Evolutionary conservation across 805 yeast species (phyloP).

Genomic region (Candida silvatica): DNA sequence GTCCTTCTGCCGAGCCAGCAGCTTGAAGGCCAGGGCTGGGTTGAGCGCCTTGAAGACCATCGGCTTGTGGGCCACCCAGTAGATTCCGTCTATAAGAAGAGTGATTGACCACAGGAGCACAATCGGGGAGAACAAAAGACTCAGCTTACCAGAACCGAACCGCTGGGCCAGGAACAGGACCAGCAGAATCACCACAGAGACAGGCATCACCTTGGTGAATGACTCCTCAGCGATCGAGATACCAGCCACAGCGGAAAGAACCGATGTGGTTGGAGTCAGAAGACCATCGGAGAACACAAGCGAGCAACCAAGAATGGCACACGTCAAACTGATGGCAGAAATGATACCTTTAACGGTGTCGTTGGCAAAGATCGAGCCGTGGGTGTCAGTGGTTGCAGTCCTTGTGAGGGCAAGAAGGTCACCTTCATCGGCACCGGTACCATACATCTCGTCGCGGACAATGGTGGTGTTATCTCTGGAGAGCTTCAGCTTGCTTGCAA

Average conservation of each 20-base stretch:
- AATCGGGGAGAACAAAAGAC: slow-evolving; percentile 45
- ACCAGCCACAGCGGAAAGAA: slow-evolving; percentile 48
- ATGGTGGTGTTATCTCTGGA: not conserved
- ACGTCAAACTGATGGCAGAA: slow-evolving; percentile 2
- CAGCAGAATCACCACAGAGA: slow-evolving; percentile 39
- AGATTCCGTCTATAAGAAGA: slow-evolving; percentile 36
- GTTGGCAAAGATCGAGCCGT: not conserved
- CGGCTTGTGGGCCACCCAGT: slow-evolving; percentile 35
- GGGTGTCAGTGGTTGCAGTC: slow-evolving; percentile 27
- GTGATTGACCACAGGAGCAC: slow-evolving; percentile 42
- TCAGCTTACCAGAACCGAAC: slow-evolving; percentile 41
- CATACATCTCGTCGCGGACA: not conserved
- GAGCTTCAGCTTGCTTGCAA: slow-evolving; percentile 38
- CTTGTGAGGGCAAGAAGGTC: slow-evolving; percentile 27
- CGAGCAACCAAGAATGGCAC: slow-evolving; percentile 41
- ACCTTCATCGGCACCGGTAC: slow-evolving; percentile 9
- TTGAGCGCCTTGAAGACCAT: slow-evolving; percentile 37
- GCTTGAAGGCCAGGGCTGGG: slow-evolving; percentile 43
- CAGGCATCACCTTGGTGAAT: slow-evolving; percentile 34
- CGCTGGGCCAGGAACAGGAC: slow-evolving; percentile 37
- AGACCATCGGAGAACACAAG: slow-evolving; percentile 53
- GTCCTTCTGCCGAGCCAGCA: slow-evolving; percentile 25
- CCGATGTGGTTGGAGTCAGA: slow-evolving; percentile 57
- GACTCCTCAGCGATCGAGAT: slow-evolving; percentile 43
- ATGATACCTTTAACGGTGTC: slow-evolving; percentile 1